Conservation (phyloP, 2,329 filamentous ascomycete genomes). For the Aspergillus jensenii region DNA sequence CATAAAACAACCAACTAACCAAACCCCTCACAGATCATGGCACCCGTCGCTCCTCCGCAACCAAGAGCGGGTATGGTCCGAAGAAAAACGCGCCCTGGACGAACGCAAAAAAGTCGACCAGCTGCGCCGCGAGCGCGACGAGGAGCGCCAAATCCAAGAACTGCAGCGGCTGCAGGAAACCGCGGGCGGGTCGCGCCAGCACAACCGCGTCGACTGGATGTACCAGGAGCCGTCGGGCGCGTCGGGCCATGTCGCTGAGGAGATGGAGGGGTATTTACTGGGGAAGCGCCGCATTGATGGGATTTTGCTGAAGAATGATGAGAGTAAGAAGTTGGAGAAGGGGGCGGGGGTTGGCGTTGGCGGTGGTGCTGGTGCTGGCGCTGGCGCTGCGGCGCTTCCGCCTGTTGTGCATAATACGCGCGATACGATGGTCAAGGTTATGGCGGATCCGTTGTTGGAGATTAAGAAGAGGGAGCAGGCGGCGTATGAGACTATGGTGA, state of each 20-base stretch:
- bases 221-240: slow-evolving; percentile 82
- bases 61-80: slow-evolving; percentile 84
- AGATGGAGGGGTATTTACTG: slow-evolving; percentile 89
- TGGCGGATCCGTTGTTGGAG: slow-evolving; percentile 85
- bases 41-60: slow-evolving; percentile 90
- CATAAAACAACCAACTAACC: neutral
- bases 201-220: slow-evolving; percentile 96
- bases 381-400: slow-evolving; percentile 13
- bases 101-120: slow-evolving; percentile 94
- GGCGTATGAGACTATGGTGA: slow-evolving; percentile 62
- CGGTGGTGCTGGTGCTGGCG: slow-evolving; percentile 7
- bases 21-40: slow-evolving; percentile 63
- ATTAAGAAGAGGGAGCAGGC: slow-evolving; percentile 92
- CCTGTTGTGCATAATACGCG: slow-evolving; percentile 62
- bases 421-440: slow-evolving; percentile 82
- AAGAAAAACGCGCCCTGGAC: slow-evolving; percentile 87
- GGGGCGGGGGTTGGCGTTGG: slow-evolving; percentile 41
- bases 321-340: slow-evolving; percentile 79
- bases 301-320: slow-evolving; percentile 72
- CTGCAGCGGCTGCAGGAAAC: slow-evolving; percentile 86
- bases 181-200: slow-evolving; percentile 75
- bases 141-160: slow-evolving; percentile 90
- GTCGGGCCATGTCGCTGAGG: slow-evolving; percentile 71
- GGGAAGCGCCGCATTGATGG: slow-evolving; percentile 91
- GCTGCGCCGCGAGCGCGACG: slow-evolving; percentile 86